Base-by-base conservation (phyloP, 2,329 filamentous ascomycete species). In the Didymella glomerata region DNA sequence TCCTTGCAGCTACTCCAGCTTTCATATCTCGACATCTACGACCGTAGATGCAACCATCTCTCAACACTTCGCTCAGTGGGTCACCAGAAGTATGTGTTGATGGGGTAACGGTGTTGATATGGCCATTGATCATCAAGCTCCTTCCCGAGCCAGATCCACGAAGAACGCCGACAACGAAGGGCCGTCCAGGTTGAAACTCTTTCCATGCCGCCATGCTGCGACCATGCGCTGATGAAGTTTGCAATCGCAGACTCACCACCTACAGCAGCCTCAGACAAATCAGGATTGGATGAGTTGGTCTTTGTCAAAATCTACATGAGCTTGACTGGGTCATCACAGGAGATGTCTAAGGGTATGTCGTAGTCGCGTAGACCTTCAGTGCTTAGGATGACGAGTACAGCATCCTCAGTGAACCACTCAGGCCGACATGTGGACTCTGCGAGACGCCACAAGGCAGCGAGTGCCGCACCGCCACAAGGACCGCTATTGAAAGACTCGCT, bases 351-450 rank as follows among this genome's bases (percentile, higher is more conserved):
- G 7, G 55, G 55, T 14, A 5, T 25, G 8, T 47, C 34, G 22
- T 73, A 72, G 0, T 71, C 68, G 18, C 70, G 58, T 3, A 55
- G 78, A 36, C 88, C 88, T 71, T 91, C 88, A 0, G 90, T 92
- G 61, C 85, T 88, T 41, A 91, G 82, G 1, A 92, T 72, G 0
- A 92, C 82, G 0, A 92, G 81, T 0, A 87, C 80, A 0, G 86
- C 83, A n/a, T 85, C 76, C 0, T 74, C 65, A 8, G 77, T 71
- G 0, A 86, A 68, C 0, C 70, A 61, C 1, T 73, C 60, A 38
- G 75, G 76, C 3, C 77, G 70, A 1, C 70, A 65, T 42, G 75
- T 75, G 20, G n/a, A 22, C 11, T 78, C 69, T 0, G 68, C 49
- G 6, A 88, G 68, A 25, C 81, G 82, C 30, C 79, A 80, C 27